phyloP scores from a whole-genome alignment of 225 moss, liverwort and hornwort species.

The Rhytidiadelphus loreus region DNA sequence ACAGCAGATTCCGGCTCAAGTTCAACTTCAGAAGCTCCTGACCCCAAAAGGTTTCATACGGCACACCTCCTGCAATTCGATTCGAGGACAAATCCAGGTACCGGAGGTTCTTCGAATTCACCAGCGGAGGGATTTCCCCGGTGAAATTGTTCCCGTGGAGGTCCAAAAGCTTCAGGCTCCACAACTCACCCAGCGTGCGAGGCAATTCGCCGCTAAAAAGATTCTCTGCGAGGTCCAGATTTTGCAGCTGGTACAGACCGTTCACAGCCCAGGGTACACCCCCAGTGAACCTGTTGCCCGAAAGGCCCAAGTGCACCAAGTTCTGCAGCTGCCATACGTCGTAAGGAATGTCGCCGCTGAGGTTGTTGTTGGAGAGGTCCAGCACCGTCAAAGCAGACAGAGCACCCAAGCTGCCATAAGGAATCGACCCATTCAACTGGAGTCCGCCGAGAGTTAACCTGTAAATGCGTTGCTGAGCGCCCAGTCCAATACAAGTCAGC shows the following conservation, averaged over 20 bases:
- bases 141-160: conserved; percentile 34
- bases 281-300: conserved; percentile 26
- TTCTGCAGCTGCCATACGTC: conserved; percentile 25
- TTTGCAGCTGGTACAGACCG: conserved; percentile 17
- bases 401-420: conserved; percentile 26
- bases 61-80: conserved; percentile 7
- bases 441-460: neutral
- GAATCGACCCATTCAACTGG: conserved; percentile 32
- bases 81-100: conserved; percentile 45
- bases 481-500: conserved; percentile 27
- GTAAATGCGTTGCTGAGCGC: conserved; percentile 30
- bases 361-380: conserved; percentile 38
- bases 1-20: conserved; percentile 29
- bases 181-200: conserved; percentile 5
- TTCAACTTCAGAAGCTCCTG: conserved; percentile 8
- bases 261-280: conserved; percentile 4
- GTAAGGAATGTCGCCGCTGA: conserved; percentile 31
- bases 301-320: conserved; percentile 16
- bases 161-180: conserved; percentile 35
- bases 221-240: conserved; percentile 14
- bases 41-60: neutral
- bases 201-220: conserved; percentile 20
- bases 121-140: conserved; percentile 4
- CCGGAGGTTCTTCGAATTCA: conserved; percentile 3
- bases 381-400: conserved; percentile 28